Evolutionary conservation across 1,284 basidiomycete species (phyloP).

Genomic region (Schizopora paradoxa): DNA sequence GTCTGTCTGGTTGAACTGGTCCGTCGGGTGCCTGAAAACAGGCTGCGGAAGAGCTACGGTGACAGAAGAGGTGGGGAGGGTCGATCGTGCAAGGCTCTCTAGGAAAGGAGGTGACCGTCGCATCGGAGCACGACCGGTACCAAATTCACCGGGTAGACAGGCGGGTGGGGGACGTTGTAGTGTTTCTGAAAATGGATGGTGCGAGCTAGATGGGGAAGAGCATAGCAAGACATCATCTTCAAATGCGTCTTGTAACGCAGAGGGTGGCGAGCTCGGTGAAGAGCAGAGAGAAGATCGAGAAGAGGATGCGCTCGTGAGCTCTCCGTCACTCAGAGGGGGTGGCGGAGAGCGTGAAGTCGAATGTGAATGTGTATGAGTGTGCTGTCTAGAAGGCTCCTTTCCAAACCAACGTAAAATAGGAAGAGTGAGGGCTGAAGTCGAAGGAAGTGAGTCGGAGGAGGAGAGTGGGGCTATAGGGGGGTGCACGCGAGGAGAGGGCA

Average conservation of each 20-base stretch:
- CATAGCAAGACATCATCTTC: conserved; percentile 32
- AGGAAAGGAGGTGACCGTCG: conserved; percentile 48
- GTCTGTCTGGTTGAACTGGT: conserved; percentile 14
- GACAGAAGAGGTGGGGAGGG: conserved; percentile 60
- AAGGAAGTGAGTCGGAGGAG: no score
- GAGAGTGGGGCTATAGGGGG: conserved; percentile 7
- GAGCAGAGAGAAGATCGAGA: conserved; percentile 26
- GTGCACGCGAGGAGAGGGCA: conserved; percentile 3
- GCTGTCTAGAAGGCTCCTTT: conserved; percentile 20
- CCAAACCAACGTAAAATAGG: conserved; percentile 50
- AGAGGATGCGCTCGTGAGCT: conserved; percentile 18
- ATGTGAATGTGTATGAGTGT: conserved; percentile 19
- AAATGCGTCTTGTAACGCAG: conserved; percentile 35
- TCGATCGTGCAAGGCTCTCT: conserved; percentile 53
- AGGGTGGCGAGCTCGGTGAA: conserved; percentile 25
- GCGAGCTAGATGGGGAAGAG: conserved; percentile 15
- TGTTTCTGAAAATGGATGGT: conserved; percentile 22
- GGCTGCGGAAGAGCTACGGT: conserved; percentile 26
- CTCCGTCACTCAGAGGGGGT: no score
- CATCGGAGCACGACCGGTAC: conserved; percentile 29
- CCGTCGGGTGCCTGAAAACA: conserved; percentile 29
- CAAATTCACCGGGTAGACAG: conserved; percentile 37
- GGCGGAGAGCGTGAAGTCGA: conserved; percentile 27
- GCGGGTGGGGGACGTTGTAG: conserved; percentile 40
- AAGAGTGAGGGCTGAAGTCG: conserved; percentile 15